phyloP scores from a whole-genome alignment of 805 yeast genomes.

The Candida suzukii region DNA sequence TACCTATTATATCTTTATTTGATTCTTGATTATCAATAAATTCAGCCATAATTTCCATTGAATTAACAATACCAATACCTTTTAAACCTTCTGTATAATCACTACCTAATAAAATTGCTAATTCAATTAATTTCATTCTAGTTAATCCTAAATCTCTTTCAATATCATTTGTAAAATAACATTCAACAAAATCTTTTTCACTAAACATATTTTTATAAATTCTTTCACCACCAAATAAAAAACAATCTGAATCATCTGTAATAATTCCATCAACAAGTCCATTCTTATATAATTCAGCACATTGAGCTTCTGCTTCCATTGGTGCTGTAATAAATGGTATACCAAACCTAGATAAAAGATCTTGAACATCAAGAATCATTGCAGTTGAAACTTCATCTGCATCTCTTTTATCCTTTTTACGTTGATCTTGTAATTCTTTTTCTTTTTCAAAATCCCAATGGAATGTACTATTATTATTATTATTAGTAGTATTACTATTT shows the following conservation, averaged over 20 bases:
- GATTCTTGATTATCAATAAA: slow-evolving; percentile 37
- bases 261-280: slow-evolving; percentile 88
- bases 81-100: slow-evolving; percentile 92
- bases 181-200: slow-evolving; percentile 87
- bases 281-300: slow-evolving; percentile 69
- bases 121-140: slow-evolving; percentile 59
- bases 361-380: slow-evolving; percentile 90
- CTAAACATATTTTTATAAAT: slow-evolving; percentile 92
- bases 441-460: slow-evolving; percentile 33
- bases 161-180: slow-evolving; percentile 58
- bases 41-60: slow-evolving; percentile 85
- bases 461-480: slow-evolving; percentile 2
- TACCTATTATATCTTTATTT: slow-evolving; percentile 1
- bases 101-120: slow-evolving; percentile 84
- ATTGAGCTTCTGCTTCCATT: slow-evolving; percentile 98
- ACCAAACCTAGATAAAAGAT: slow-evolving; percentile 78
- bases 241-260: slow-evolving; percentile 97
- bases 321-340: slow-evolving; percentile 95
- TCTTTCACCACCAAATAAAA: slow-evolving; percentile 79
- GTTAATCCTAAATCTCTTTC: slow-evolving; percentile 55
- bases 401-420: slow-evolving; percentile 68
- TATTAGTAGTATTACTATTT: slow-evolving; percentile 9
- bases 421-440: slow-evolving; percentile 49
- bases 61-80: slow-evolving; percentile 91
- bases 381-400: slow-evolving; percentile 83